phyloP scores from a whole-genome alignment of 441 rosid species.

The Erodium texanum region DNA sequence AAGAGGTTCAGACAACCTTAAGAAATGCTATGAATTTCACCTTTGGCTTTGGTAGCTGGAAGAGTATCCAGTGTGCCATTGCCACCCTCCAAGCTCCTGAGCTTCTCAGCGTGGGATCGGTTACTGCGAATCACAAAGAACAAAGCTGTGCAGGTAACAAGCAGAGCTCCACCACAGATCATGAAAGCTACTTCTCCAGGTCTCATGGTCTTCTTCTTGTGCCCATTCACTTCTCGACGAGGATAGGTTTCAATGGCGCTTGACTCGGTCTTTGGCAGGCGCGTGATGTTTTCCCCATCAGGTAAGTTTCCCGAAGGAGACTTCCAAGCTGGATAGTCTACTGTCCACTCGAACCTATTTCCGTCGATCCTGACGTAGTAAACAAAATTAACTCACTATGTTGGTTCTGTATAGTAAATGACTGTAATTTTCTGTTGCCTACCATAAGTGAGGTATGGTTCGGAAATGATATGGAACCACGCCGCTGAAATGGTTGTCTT shows the following conservation, averaged over 20 bases:
- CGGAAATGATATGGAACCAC: constrained; percentile 75
- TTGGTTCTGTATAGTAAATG: constrained; percentile 10
- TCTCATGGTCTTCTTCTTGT: constrained; percentile 38
- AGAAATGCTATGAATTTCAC: constrained; percentile 24
- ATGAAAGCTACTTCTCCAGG: constrained; percentile 47
- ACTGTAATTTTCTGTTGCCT: constrained; percentile 22
- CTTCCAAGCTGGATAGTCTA: constrained; percentile 66
- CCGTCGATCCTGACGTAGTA: constrained; percentile 63
- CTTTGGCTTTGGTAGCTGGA: constrained; percentile 39
- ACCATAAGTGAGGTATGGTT: constrained; percentile 76
- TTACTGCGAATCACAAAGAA: constrained; percentile 33
- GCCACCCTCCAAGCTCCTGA: constrained; percentile 31
- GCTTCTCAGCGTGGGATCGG: constrained; percentile 30
- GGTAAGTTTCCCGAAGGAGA: constrained; percentile 54
- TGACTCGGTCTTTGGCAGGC: constrained; percentile 57
- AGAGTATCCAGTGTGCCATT: constrained; percentile 34
- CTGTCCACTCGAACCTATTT: constrained; percentile 50
- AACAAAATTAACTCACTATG: constrained; percentile 12
- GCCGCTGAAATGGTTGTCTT: constrained; percentile 75
- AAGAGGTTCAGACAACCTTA: neutral
- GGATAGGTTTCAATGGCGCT: constrained; percentile 67
- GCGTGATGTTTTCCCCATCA: constrained; percentile 38
- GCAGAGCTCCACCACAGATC: constrained; percentile 56
- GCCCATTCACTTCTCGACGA: constrained; percentile 23
- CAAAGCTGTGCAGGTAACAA: constrained; percentile 50